Evolutionary conservation across 192 early-diverging fungal species (phyloP).

Genomic region (Coemansia sp.): DNA sequence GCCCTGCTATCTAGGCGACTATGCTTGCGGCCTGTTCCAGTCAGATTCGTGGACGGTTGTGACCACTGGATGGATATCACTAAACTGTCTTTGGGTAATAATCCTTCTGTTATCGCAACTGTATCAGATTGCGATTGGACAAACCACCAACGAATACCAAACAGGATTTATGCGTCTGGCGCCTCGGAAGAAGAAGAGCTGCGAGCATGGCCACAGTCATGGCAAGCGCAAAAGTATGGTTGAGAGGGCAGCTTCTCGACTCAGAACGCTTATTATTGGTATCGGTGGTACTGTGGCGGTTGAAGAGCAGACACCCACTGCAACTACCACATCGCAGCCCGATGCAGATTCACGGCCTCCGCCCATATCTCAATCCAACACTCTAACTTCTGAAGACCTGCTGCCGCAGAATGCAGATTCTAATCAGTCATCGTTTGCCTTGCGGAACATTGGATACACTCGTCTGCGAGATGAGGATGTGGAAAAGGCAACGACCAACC

Average conservation of each 20-base stretch:
- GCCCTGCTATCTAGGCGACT: slow-evolving; percentile 60
- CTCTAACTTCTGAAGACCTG: slow-evolving; percentile 25
- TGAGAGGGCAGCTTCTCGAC: slow-evolving; percentile 18
- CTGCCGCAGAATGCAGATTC: slow-evolving; percentile 22
- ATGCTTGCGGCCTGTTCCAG: slow-evolving; percentile 71
- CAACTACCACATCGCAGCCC: slow-evolving; percentile 36
- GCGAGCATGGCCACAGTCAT: slow-evolving; percentile 16
- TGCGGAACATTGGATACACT: slow-evolving; percentile 25
- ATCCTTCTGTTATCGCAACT: slow-evolving; percentile 74
- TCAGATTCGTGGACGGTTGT: slow-evolving; percentile 71
- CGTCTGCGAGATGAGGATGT: slow-evolving; percentile 15
- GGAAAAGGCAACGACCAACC: slow-evolving; percentile 48
- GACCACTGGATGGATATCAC: slow-evolving; percentile 67
- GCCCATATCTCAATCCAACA: slow-evolving; percentile 26
- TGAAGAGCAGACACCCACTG: slow-evolving; percentile 15
- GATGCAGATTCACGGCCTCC: slow-evolving; percentile 43
- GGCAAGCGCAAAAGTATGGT: slow-evolving; percentile 11
- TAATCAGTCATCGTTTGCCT: slow-evolving; percentile 29
- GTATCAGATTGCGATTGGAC: slow-evolving; percentile 71
- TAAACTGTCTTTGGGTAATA: slow-evolving; percentile 83
- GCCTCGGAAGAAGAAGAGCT: slow-evolving; percentile 18
- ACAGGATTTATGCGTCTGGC: slow-evolving; percentile 63
- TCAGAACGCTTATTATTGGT: slow-evolving; percentile 29
- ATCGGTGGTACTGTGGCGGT: slow-evolving; percentile 30
- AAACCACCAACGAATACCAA: slow-evolving; percentile 89